A percentile compares a stretch with the other conserved stretches of the same genome.
Evolutionary conservation across 2,329 filamentous ascomycete species (phyloP).

Genomic region (Nannizzia gypsea): DNA sequence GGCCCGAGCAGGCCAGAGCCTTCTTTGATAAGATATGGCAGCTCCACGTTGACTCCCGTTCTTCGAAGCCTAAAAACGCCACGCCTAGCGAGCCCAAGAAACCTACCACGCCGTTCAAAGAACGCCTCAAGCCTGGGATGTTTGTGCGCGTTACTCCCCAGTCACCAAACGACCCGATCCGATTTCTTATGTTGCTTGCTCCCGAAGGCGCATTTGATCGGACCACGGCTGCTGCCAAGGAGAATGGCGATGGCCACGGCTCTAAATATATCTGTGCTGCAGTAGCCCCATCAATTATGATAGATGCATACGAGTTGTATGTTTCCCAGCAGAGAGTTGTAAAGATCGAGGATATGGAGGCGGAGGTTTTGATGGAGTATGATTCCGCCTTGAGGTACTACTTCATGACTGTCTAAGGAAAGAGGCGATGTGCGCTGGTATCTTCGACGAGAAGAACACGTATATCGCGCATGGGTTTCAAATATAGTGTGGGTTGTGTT

Average conservation of each 20-base stretch:
- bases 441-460: not conserved
- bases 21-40: constrained; percentile 3
- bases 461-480: not conserved
- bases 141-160: not conserved
- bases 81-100: not conserved
- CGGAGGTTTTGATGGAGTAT: constrained; percentile 2
- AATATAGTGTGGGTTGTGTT: not conserved
- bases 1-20: constrained; percentile 1
- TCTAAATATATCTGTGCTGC: not conserved
- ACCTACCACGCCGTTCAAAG: not conserved
- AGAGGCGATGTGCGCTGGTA: not conserved
- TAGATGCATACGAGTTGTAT: not conserved
- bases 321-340: not conserved
- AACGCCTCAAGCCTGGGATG: constrained; percentile 1
- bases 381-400: constrained; percentile 3
- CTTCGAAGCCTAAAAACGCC: not conserved
- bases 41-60: constrained; percentile 1
- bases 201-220: constrained; percentile 1
- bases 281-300: not conserved
- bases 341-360: not conserved
- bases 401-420: not conserved
- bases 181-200: not conserved
- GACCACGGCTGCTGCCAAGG: not conserved
- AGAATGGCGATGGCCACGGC: not conserved
- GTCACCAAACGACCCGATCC: constrained; percentile 1